These are phyloP conservation scores for Oemleria cerasiformis DNA, from an alignment of 306 rosid species.

Conservation along the genomic window DNA sequence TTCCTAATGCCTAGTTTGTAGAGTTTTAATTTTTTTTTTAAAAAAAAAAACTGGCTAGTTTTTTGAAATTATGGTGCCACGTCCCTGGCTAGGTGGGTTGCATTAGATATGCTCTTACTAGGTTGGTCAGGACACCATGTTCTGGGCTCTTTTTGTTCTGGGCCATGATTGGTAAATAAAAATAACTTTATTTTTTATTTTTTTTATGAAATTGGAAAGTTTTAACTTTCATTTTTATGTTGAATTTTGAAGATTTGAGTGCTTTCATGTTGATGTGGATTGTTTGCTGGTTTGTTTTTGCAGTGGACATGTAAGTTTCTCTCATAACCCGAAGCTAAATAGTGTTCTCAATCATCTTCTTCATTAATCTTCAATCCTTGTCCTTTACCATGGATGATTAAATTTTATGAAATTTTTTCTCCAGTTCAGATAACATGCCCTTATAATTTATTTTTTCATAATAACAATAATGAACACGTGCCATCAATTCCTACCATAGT, in stretches of 20 bases:
- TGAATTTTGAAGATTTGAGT: background rate
- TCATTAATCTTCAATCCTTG: conserved; percentile 95
- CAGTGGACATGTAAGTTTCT: conserved; percentile 99
- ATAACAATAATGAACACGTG: background rate
- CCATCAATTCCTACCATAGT: conserved; percentile 40
- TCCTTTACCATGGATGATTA: conserved; percentile 99
- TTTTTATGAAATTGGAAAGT: background rate
- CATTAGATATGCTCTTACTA: too few relatives aligned
- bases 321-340: conserved; percentile 63
- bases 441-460: background rate
- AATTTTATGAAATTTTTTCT: conserved; percentile 5
- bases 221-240: too few relatives aligned
- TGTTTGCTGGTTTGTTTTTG: conserved; percentile 30
- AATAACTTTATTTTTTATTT: background rate
- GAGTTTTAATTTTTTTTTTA: too few relatives aligned
- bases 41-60: too few relatives aligned
- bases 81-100: too few relatives aligned
- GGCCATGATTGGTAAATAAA: conserved; percentile 89
- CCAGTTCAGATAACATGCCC: background rate
- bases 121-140: conserved; percentile 98
- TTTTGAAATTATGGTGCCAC: too few relatives aligned
- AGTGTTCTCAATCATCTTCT: conserved; percentile 86
- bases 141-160: conserved; percentile 99
- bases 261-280: background rate
- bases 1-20: too few relatives aligned